phyloP scores from a whole-genome alignment of 306 rosid species.

The Cucurbita argyrosperma region DNA sequence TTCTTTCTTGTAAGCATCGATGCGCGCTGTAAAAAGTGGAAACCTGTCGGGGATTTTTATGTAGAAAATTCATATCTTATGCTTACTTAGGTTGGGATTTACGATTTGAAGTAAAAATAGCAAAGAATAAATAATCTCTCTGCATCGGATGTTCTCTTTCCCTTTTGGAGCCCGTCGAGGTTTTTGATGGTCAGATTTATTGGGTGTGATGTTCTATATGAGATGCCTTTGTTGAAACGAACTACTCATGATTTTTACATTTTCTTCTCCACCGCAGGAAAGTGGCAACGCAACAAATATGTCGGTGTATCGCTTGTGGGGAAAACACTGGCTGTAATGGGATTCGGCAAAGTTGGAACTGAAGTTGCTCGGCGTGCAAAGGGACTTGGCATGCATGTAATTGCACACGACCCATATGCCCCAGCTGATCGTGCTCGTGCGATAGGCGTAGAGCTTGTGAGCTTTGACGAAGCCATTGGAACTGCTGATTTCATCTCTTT shows the following conservation, averaged over 20 bases:
- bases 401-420: slow-evolving; percentile 92
- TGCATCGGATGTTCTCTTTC: not conserved
- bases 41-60: not conserved
- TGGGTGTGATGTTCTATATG: not conserved
- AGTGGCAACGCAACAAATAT: slow-evolving; percentile 83
- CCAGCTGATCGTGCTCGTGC: slow-evolving; percentile 97
- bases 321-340: slow-evolving; percentile 86
- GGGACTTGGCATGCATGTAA: slow-evolving; percentile 97
- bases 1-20: not conserved
- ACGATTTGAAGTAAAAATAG: not conserved
- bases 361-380: slow-evolving; percentile 97
- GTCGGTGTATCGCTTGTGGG: slow-evolving; percentile 97
- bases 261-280: slow-evolving; percentile 33
- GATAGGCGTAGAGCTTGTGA: slow-evolving; percentile 85
- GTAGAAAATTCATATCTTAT: not conserved
- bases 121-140: not conserved
- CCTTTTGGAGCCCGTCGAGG: not conserved
- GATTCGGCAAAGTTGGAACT: slow-evolving; percentile 96
- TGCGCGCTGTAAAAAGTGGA: not conserved
- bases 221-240: not conserved
- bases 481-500: slow-evolving; percentile 88
- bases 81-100: not conserved
- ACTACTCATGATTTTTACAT: not conserved
- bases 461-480: slow-evolving; percentile 77
- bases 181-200: not conserved